Conservation (phyloP, 2,329 filamentous ascomycete species). For the Xylariaceae sp. region DNA sequence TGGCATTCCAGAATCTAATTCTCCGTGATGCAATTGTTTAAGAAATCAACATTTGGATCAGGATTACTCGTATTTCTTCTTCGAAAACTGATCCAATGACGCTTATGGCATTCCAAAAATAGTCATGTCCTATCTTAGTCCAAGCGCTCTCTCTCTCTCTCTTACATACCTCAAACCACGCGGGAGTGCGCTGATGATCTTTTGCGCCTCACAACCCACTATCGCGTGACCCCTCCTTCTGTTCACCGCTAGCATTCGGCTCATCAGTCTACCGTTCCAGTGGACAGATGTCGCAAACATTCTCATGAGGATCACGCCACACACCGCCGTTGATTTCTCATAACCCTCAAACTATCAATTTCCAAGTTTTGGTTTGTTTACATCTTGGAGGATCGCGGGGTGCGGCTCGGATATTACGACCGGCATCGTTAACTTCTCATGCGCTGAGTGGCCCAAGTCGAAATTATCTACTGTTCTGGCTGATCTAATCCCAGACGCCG, state of each 20-base stretch:
- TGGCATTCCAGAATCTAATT: too few relatives aligned
- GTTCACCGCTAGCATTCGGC: not conserved
- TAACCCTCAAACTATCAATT: not conserved
- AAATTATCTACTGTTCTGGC: slow-evolving; percentile 4
- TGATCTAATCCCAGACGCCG: slow-evolving; percentile 1
- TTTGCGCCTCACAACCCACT: not conserved
- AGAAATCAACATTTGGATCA: not conserved
- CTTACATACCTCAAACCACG: not conserved
- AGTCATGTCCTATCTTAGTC: not conserved
- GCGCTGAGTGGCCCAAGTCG: slow-evolving; percentile 9
- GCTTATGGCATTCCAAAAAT: not conserved
- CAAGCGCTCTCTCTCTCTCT: too few relatives aligned
- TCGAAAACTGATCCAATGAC: not conserved
- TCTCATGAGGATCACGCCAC: too few relatives aligned
- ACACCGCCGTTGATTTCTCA: not conserved
- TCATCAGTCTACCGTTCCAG: not conserved
- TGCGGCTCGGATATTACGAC: slow-evolving; percentile 11
- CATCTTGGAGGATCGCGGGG: not conserved
- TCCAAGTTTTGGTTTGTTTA: not conserved
- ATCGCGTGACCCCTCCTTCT: not conserved
- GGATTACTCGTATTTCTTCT: not conserved
- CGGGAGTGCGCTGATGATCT: not conserved
- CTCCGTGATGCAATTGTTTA: not conserved
- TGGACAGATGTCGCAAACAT: not conserved
- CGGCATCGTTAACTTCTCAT: not conserved